Evolutionary conservation across 495 filamentous ascomycete genomes (phyloP).

Genomic region (Aspergillus leporis): DNA sequence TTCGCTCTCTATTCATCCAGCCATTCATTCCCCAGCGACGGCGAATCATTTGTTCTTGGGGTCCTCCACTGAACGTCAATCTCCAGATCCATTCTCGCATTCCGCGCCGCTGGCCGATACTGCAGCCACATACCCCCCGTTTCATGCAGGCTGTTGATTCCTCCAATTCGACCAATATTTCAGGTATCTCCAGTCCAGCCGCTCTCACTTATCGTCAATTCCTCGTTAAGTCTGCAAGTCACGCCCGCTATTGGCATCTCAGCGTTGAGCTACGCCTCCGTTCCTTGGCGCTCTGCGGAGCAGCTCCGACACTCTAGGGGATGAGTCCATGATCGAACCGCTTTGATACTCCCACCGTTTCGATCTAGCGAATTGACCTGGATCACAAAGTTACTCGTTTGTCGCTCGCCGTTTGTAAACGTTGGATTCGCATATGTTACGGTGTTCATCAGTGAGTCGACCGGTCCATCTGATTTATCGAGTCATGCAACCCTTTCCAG

Average conservation of each 20-base stretch:
- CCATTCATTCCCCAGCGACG: conserved; percentile 6
- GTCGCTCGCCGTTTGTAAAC: neutral
- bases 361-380: neutral
- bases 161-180: conserved; percentile 15
- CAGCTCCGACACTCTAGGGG: neutral
- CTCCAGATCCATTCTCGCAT: conserved; percentile 7
- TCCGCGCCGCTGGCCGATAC: conserved; percentile 14
- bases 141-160: conserved; percentile 15
- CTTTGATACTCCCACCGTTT: neutral
- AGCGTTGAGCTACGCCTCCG: conserved; percentile 1
- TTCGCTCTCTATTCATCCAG: conserved; percentile 13
- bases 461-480: conserved; percentile 6
- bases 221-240: conserved; percentile 17
- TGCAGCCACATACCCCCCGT: conserved; percentile 27
- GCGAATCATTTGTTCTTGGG: conserved; percentile 7
- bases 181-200: neutral
- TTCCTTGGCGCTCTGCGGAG: conserved; percentile 5
- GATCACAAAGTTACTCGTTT: neutral
- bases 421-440: neutral
- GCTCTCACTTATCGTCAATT: neutral
- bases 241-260: conserved; percentile 16
- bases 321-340: neutral
- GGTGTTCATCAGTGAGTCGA: conserved; percentile 9
- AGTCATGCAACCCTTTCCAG: neutral
- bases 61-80: conserved; percentile 11